phyloP scores from a whole-genome alignment of 805 yeast genomes.

The Myxozyma vanderwaltii region DNA sequence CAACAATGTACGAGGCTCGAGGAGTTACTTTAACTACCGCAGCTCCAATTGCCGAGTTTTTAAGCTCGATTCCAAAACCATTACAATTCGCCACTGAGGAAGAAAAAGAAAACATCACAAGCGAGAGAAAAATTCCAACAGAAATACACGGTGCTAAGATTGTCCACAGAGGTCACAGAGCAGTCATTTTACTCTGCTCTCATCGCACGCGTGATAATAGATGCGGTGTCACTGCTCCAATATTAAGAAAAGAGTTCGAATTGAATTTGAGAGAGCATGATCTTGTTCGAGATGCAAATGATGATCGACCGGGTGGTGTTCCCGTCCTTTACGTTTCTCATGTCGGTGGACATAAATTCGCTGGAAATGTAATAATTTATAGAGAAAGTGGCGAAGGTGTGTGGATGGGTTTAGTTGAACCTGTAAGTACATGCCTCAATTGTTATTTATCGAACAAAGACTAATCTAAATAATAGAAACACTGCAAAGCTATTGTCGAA shows the following conservation, averaged over 20 bases:
- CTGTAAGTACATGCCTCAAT: constrained; percentile 41
- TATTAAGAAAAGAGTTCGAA: constrained; percentile 79
- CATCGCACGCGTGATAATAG: constrained; percentile 89
- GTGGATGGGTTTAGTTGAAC: constrained; percentile 87
- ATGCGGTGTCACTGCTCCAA: constrained; percentile 93
- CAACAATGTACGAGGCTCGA: constrained; percentile 71
- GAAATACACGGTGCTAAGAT: constrained; percentile 41
- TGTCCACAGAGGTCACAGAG: constrained; percentile 41
- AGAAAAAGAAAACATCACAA: not conserved
- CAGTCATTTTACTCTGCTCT: constrained; percentile 74
- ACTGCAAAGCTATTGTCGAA: constrained; percentile 71
- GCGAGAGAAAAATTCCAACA: constrained; percentile 39
- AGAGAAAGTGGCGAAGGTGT: constrained; percentile 71
- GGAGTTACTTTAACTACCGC: constrained; percentile 52
- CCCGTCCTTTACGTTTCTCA: constrained; percentile 74
- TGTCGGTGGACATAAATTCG: constrained; percentile 94
- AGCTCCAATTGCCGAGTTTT: constrained; percentile 47
- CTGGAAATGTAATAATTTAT: constrained; percentile 84
- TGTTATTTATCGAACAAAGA: not conserved
- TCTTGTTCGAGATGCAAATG: constrained; percentile 73
- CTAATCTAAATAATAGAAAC: constrained; percentile 41
- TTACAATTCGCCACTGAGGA: not conserved
- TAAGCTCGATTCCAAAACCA: constrained; percentile 45
- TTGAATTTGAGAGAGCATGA: constrained; percentile 68
- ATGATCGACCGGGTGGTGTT: constrained; percentile 74